Evolutionary conservation across 768 basidiomycete species (phyloP), one percentile per base, ranked within the genome.

Genomic region (Sutorius australiensis): DNA sequence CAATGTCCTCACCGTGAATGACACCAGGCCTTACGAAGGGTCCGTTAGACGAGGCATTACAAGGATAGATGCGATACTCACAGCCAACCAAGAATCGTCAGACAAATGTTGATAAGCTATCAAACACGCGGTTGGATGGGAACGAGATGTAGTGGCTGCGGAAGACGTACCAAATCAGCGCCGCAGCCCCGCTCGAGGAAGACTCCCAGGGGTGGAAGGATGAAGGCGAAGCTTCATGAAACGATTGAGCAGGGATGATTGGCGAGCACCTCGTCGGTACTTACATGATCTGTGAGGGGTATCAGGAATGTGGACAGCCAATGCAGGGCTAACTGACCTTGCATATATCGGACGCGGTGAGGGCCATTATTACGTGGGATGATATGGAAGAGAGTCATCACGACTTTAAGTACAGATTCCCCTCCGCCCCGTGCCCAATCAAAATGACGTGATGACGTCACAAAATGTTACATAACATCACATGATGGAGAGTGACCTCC

Each of bases 171-270:
- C 40, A 95, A 70, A 67, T 94, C 91, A 19, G 80, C 82, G 33
- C 75, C 73, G 66, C 91, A 94, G 24, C 93, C 93, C 48, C 89
- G 80, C 74, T 95, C 92, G 24, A 95, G 72, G 74, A 93, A 92
- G 24, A 95, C 93, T 51, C 86, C 92, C 3, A 95, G 66, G 53
- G 93, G 93, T 10, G 92, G 90, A 13, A 92, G 61, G 66, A 91
- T 60, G 71, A 92, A 76, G 54, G 89, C 89, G 50, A 83, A 61
- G 54, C 82, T 87, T 44, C 42, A 50, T 16, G 32, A 51, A 45
- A 44, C 13, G 1, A 27, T 30, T 69, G 55, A 69, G 57, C 24
- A 49, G 36, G n/a, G 16, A 50, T 56, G 19, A 5, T 17, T 10
- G 3, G 13, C n/a, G n/a, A 43, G 28, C 1, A 21, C 30, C 32